Base-by-base conservation (phyloP, 352 stramenopile genomes). In the Phytopythium boreale region DNA sequence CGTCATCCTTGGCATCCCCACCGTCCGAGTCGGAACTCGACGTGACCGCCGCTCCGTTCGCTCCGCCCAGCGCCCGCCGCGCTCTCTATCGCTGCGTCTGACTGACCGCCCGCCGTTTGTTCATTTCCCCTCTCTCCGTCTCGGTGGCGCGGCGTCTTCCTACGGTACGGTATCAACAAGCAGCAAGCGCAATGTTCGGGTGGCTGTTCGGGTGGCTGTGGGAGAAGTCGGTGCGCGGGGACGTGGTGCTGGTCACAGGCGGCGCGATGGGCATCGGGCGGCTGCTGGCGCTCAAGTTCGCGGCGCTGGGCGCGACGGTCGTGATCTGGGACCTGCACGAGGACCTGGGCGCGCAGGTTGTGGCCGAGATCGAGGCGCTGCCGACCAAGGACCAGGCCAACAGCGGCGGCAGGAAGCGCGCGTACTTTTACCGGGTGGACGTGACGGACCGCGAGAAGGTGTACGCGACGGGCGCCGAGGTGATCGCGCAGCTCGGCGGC, bases 221-320 rank as follows among this genome's bases (percentile, higher is more conserved):
- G 36, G 67, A 76, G 46, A 86, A 86, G 36, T 74, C 75, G 24
- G 77, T 87, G 39, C 70, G 72, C 49, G 75, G 67, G n/a, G 56
- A 84, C 24, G 71, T 87, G 27, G 74, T 87, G 57, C 71, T 87
- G 50, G 68, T 87, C 68, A 84, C 78, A 6, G 78, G 78, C 24
- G 78, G 78, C 26, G 78, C 74, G 57, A 87, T 84, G 76, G 78
- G 78, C 4, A 69, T 87, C 29, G 74, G 75, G 7, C 75, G 75
- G 41, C 65, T 83, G 37, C 31, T 83, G 34, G 64, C 72, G 24
- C 72, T 83, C n/a, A 68, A 68, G 6, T 80, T 83, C 59, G 75
- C 72, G 22, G 53, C 59, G 0, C 60, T 80, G 14, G 75, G 70
- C 24, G 72, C 75, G 26, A 27, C 70, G 24, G 65, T 83, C 11